These are phyloP conservation scores for Ehretia macrophylla DNA, from an alignment of 257 asterid species.

Conservation along the genomic window DNA sequence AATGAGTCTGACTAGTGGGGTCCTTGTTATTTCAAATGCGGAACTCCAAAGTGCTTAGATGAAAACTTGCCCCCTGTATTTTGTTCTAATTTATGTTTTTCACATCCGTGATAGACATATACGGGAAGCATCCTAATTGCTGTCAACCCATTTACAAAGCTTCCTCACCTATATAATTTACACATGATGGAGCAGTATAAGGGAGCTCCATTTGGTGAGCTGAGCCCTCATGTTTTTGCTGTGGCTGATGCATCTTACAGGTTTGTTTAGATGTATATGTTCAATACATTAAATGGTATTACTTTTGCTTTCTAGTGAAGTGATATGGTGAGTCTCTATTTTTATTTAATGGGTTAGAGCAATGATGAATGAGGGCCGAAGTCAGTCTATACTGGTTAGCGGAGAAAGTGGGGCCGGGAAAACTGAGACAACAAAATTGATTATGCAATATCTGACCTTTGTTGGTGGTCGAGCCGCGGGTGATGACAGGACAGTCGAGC, in stretches of 20 bases:
- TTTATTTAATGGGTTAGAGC: constrained; percentile 55
- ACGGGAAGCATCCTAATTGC: constrained; percentile 97
- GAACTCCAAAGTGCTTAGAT: constrained; percentile 1
- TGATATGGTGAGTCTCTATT: constrained; percentile 21
- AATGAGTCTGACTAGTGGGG: neutral
- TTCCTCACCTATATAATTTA: constrained; percentile 88
- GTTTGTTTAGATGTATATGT: constrained; percentile 31
- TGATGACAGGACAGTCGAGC: constrained; percentile 91
- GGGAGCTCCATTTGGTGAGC: constrained; percentile 98
- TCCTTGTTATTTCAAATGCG: neutral
- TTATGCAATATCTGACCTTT: constrained; percentile 95
- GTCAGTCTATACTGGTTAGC: constrained; percentile 97
- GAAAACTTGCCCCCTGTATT: constrained; percentile 1
- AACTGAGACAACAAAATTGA: constrained; percentile 95
- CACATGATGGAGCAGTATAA: constrained; percentile 97
- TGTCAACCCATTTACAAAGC: constrained; percentile 93
- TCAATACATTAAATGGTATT: constrained; percentile 6
- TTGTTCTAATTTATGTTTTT: constrained; percentile 27
- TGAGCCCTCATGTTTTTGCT: constrained; percentile 99
- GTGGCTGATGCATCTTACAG: constrained; percentile 99
- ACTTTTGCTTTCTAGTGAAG: constrained; percentile 10
- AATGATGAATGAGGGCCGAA: constrained; percentile 77
- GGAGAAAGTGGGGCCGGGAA: constrained; percentile 99
- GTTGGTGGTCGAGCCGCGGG: constrained; percentile 93
- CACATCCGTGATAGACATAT: constrained; percentile 56